A percentile compares a stretch with the other conserved stretches of the same genome.
phyloP scores from a whole-genome alignment of 805 yeast genomes.

The Brettanomyces custersianus region DNA sequence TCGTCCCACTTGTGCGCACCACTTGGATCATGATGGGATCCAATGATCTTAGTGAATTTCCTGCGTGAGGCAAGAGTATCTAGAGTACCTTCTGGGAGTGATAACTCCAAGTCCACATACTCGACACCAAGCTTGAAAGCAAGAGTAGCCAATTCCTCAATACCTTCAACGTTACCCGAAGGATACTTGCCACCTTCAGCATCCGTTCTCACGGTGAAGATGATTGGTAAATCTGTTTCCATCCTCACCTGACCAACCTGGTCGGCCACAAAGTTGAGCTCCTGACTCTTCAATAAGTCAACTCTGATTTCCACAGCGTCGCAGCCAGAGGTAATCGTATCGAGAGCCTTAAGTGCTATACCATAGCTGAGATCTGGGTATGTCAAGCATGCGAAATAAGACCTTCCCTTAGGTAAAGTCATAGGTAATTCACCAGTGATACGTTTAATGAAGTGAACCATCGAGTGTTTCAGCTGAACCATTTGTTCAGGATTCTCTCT shows the following conservation, averaged over 20 bases:
- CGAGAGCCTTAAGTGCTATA: constrained; percentile 31
- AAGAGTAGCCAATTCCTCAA: constrained; percentile 42
- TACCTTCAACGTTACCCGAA: constrained; percentile 39
- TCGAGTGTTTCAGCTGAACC: constrained; percentile 45
- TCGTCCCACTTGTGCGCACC: constrained; percentile 58
- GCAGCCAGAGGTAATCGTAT: constrained; percentile 54
- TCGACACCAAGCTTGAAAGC: constrained; percentile 77
- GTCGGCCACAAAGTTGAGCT: constrained; percentile 51
- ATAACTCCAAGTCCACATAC: constrained; percentile 71
- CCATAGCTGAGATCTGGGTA: constrained; percentile 46
- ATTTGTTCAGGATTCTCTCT: constrained; percentile 50
- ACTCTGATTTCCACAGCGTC: constrained; percentile 80
- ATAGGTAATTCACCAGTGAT: constrained; percentile 46
- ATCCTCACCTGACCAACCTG: constrained; percentile 67
- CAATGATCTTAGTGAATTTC: constrained; percentile 64
- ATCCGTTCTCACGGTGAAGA: constrained; percentile 70
- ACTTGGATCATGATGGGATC: constrained; percentile 70
- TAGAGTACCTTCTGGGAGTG: constrained; percentile 49
- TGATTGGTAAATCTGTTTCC: constrained; percentile 59
- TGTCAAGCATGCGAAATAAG: constrained; percentile 68
- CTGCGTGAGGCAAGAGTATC: constrained; percentile 42
- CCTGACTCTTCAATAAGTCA: constrained; percentile 50
- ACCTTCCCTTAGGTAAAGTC: constrained; percentile 36
- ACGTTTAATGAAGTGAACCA: constrained; percentile 46
- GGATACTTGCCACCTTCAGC: constrained; percentile 81